Evolutionary conservation across 768 basidiomycete genomes (phyloP).

Genomic region (Hemileccinum rubropunctum): DNA sequence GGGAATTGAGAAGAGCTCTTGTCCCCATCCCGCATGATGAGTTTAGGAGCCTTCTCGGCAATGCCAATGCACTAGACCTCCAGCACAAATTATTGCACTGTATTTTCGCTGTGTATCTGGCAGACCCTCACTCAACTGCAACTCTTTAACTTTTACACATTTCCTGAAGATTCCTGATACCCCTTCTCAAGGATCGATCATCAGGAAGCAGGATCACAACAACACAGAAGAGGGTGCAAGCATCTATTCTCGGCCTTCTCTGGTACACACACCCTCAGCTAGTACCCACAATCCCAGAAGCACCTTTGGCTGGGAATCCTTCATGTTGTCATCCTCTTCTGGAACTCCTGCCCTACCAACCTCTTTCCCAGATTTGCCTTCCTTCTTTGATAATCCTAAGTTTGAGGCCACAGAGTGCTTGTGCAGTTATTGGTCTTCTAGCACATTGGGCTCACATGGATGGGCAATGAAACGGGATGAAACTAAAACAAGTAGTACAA

Average conservation of each 20-base stretch:
- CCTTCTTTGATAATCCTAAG: constrained; percentile 17
- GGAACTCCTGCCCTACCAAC: constrained; percentile 5
- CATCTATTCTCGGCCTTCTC: constrained; percentile 37
- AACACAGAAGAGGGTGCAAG: constrained; percentile 22
- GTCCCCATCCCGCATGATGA: too few relatives aligned
- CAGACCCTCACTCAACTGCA: too few relatives aligned
- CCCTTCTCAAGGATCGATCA: constrained; percentile 1
- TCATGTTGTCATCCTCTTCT: constrained; percentile 10
- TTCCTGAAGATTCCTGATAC: constrained; percentile 23
- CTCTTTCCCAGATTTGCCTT: constrained; percentile 13
- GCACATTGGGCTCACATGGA: constrained; percentile 52
- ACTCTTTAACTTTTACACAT: too few relatives aligned
- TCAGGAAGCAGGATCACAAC: constrained; percentile 6
- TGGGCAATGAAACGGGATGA: too few relatives aligned
- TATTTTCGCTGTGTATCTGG: too few relatives aligned
- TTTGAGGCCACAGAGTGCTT: constrained; percentile 29
- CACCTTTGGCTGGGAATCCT: constrained; percentile 9
- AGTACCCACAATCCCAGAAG: constrained; percentile 12
- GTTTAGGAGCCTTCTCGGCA: too few relatives aligned
- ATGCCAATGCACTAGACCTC: too few relatives aligned
- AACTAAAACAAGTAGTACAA: too few relatives aligned
- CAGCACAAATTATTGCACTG: too few relatives aligned
- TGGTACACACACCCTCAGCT: not conserved
- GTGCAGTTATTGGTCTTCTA: constrained; percentile 67
- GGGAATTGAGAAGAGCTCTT: too few relatives aligned